Conservation (phyloP, 2,329 filamentous ascomycete genomes). For the Xylariomycetidae sp. region DNA sequence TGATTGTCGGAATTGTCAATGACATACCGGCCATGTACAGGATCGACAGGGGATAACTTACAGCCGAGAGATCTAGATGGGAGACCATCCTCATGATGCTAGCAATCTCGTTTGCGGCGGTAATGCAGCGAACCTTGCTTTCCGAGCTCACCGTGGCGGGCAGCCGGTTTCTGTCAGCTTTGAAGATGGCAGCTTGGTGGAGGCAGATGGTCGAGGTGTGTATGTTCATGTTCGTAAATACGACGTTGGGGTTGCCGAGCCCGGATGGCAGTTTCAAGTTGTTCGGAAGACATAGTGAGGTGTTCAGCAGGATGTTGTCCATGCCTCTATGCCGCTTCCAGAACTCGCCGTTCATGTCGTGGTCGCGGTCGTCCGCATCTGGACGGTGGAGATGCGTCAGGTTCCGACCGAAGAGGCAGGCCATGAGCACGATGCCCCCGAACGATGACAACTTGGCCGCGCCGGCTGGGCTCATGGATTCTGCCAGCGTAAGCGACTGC, state of each 20-base stretch:
- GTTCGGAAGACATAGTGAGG: slow-evolving; percentile 73
- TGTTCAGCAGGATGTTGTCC: slow-evolving; percentile 87
- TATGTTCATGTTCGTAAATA: slow-evolving; percentile 95
- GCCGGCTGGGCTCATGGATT: slow-evolving; percentile 66
- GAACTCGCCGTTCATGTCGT: slow-evolving; percentile 87
- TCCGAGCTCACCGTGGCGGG: slow-evolving; percentile 73
- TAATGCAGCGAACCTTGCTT: slow-evolving; percentile 88
- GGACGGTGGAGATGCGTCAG: slow-evolving; percentile 86
- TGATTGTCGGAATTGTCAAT: slow-evolving; percentile 8
- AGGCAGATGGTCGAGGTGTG: slow-evolving; percentile 94
- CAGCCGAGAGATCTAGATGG: slow-evolving; percentile 75
- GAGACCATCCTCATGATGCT: slow-evolving; percentile 94
- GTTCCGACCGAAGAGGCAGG: slow-evolving; percentile 87
- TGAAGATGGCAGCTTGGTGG: slow-evolving; percentile 98
- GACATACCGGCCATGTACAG: neutral
- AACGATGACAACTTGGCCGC: slow-evolving; percentile 69
- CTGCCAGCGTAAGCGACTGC: slow-evolving; percentile 61
- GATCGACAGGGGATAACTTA: too few relatives aligned
- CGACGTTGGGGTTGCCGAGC: slow-evolving; percentile 71
- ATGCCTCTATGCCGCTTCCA: slow-evolving; percentile 89
- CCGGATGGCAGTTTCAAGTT: slow-evolving; percentile 74
- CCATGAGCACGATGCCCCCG: slow-evolving; percentile 75
- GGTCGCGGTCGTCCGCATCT: slow-evolving; percentile 70
- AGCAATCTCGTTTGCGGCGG: slow-evolving; percentile 87
- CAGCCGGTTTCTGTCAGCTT: slow-evolving; percentile 82